Evolutionary conservation across 148 eudicot genomes (phyloP).

Genomic region (Silene uniflora): DNA sequence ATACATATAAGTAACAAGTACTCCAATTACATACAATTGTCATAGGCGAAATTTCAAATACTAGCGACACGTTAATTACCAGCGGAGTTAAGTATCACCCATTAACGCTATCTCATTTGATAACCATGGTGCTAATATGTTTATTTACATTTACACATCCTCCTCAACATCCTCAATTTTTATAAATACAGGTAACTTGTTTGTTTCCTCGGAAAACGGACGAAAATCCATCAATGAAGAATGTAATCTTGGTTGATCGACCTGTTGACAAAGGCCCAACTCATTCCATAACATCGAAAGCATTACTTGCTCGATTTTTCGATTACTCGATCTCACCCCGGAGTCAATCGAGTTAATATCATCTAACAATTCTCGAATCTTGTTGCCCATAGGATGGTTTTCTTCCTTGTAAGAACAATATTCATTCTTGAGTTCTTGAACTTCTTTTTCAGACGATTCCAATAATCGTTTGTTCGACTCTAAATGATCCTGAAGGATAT

Average conservation of each 20-base stretch:
- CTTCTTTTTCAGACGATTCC: constrained; percentile 1
- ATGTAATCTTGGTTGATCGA: not conserved
- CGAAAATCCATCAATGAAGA: not conserved
- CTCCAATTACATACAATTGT: no score
- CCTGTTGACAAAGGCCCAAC: not conserved
- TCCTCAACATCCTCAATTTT: constrained; percentile 4
- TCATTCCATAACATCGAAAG: constrained; percentile 10
- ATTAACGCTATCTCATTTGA: no score
- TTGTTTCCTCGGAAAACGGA: not conserved
- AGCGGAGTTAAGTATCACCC: no score
- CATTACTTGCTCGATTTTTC: not conserved
- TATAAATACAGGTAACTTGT: not conserved
- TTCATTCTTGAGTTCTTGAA: constrained; percentile 5
- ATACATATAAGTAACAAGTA: no score
- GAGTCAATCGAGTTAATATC: constrained; percentile 9
- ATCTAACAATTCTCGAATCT: not conserved
- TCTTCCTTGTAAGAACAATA: constrained; percentile 7
- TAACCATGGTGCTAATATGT: not conserved
- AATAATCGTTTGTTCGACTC: not conserved
- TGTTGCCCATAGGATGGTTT: not conserved
- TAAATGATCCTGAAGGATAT: not conserved
- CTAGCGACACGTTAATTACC: no score
- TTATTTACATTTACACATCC: no score
- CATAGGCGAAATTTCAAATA: no score
- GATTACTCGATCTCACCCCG: constrained; percentile 9